A percentile compares a stretch with the other conserved stretches of the same genome.
Evolutionary conservation across 768 basidiomycete genomes (phyloP).

Genomic region (Rhizopogon salebrosus): DNA sequence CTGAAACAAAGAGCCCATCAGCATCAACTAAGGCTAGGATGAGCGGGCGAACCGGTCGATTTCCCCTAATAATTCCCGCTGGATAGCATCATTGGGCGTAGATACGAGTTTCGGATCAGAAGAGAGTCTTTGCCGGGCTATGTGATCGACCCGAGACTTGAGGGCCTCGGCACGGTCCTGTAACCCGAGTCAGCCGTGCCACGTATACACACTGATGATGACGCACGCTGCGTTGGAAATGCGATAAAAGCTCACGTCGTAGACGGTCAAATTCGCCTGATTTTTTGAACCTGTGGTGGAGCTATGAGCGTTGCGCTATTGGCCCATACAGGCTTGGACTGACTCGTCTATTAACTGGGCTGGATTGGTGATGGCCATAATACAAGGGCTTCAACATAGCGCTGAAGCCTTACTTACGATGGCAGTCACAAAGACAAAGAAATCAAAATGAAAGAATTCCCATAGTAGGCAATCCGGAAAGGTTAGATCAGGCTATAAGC

Average conservation of each 20-base stretch:
- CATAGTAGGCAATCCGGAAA: background rate
- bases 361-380: slow-evolving; percentile 52
- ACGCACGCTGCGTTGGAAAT: slow-evolving; percentile 61
- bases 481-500: background rate
- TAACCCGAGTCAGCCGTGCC: background rate
- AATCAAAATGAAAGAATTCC: background rate
- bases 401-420: background rate
- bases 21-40: background rate
- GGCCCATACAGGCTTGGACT: slow-evolving; percentile 10
- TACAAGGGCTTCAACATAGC: slow-evolving; percentile 1
- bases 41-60: slow-evolving; percentile 52
- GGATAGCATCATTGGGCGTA: slow-evolving; percentile 46
- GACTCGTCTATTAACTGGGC: slow-evolving; percentile 63
- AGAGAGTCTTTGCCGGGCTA: slow-evolving; percentile 49
- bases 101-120: slow-evolving; percentile 51
- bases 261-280: slow-evolving; percentile 75
- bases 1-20: slow-evolving; percentile 26
- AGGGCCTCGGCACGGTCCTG: slow-evolving; percentile 52
- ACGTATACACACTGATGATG: slow-evolving; percentile 1
- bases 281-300: slow-evolving; percentile 60
- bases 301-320: background rate
- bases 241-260: slow-evolving; percentile 55
- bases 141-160: slow-evolving; percentile 55
- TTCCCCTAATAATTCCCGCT: slow-evolving; percentile 65
- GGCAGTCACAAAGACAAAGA: background rate